A percentile compares a stretch with the other conserved stretches of the same genome.
These are phyloP conservation scores for Talaromyces sp. DNA, from an alignment of 2,329 filamentous ascomycete species.

Conservation along the genomic window DNA sequence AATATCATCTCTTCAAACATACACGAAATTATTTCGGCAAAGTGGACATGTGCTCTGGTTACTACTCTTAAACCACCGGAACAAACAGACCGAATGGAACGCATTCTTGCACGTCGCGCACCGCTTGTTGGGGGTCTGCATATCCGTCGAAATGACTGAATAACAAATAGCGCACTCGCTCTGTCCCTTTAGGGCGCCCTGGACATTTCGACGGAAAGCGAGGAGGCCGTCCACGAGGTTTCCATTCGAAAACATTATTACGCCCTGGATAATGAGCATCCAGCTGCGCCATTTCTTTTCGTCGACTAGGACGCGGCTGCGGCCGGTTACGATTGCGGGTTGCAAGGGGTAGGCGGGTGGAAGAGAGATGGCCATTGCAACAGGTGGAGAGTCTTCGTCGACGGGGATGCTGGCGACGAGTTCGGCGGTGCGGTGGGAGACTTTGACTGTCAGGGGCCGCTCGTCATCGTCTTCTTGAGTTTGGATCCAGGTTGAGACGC, in stretches of 20 bases:
- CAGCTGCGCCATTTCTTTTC: constrained; percentile 92
- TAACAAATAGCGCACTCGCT: constrained; percentile 97
- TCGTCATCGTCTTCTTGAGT: constrained; percentile 51
- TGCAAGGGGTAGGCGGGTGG: constrained; percentile 81
- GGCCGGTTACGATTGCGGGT: constrained; percentile 68
- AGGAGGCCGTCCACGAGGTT: constrained; percentile 82
- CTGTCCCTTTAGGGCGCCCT: constrained; percentile 85
- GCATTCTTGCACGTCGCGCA: constrained; percentile 91
- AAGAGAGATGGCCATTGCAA: constrained; percentile 75
- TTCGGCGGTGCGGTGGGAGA: constrained; percentile 68
- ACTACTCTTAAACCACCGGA: constrained; percentile 95
- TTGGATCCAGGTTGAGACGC: constrained; percentile 41
- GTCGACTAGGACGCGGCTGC: constrained; percentile 80
- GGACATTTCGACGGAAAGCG: constrained; percentile 82
- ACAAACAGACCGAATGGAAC: constrained; percentile 86
- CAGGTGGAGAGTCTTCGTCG: constrained; percentile 79
- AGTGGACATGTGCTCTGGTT: constrained; percentile 89
- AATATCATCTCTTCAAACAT: constrained; percentile 33
- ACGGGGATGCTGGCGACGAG: constrained; percentile 81
- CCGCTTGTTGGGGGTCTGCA: constrained; percentile 84
- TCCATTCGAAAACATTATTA: constrained; percentile 90
- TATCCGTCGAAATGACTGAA: constrained; percentile 83
- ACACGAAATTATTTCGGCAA: constrained; percentile 82
- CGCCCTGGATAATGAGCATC: constrained; percentile 82
- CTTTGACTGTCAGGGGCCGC: constrained; percentile 60